phyloP scores from a whole-genome alignment of 164 flowering plant species.

The Liquidambar formosana region DNA sequence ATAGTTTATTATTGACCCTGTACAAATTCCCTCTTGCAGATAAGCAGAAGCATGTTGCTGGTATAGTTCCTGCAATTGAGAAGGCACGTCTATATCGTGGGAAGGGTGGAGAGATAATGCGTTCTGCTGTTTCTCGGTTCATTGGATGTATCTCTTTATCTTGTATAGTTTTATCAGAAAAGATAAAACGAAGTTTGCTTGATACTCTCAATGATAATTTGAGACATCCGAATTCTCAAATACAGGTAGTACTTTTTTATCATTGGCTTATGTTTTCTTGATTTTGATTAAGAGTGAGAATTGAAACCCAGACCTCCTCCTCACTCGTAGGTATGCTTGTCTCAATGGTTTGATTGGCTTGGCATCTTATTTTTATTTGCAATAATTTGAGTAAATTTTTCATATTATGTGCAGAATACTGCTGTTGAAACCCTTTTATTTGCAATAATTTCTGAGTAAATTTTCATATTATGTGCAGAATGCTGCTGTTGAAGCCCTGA shows the following conservation, averaged over 20 bases:
- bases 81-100: conserved; percentile 98
- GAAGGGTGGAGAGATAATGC: conserved; percentile 99
- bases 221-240: conserved; percentile 92
- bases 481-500: conserved; percentile 83
- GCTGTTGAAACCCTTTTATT: conserved; percentile 71
- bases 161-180: conserved; percentile 52
- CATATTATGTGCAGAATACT: conserved; percentile 47
- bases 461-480: conserved; percentile 37
- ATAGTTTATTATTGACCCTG: too few species aligned
- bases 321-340: not conserved
- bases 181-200: conserved; percentile 61
- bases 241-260: conserved; percentile 58
- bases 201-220: conserved; percentile 82
- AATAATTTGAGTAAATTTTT: conserved; percentile 2
- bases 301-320: not conserved
- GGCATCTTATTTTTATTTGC: not conserved
- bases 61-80: conserved; percentile 93
- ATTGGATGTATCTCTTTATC: conserved; percentile 71
- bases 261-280: not conserved
- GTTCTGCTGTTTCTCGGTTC: conserved; percentile 86
- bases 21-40: conserved; percentile 36
- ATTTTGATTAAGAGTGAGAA: not conserved
- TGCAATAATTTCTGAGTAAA: conserved; percentile 2
- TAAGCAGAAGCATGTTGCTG: conserved; percentile 65
- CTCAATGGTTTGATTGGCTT: not conserved